Evolutionary conservation across 2,329 filamentous ascomycete species (phyloP).

Genomic region (Periglandula ipomoeae): DNA sequence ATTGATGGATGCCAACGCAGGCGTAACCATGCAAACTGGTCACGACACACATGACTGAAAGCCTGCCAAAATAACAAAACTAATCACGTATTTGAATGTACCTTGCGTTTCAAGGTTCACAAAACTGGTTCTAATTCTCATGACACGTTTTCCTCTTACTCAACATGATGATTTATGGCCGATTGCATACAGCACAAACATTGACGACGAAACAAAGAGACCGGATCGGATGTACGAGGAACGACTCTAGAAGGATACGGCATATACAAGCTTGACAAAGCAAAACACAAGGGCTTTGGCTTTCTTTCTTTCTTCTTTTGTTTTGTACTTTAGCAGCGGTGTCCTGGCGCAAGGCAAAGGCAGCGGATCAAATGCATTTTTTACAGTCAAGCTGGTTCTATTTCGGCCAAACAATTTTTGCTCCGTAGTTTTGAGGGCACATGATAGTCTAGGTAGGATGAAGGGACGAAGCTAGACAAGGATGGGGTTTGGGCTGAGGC

Average conservation of each 20-base stretch:
- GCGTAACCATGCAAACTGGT: conserved; percentile 33
- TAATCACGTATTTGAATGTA: not conserved
- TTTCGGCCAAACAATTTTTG: not conserved
- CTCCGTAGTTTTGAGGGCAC: not conserved
- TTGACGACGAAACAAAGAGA: not conserved
- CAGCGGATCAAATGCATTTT: not conserved
- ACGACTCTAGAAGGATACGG: not conserved
- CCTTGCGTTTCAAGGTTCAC: not conserved
- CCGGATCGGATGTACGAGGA: not conserved
- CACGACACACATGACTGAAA: conserved; percentile 28
- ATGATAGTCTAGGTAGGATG: not conserved
- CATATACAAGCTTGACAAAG: not conserved
- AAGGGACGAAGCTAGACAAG: not conserved
- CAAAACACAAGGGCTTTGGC: not conserved
- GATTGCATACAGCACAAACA: not conserved
- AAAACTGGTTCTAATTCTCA: not conserved
- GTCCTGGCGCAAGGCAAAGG: conserved; percentile 5
- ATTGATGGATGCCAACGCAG: conserved; percentile 40
- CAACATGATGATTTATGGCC: not conserved
- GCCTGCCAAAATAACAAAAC: conserved; percentile 9
- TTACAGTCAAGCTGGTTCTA: not conserved
- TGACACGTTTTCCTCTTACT: not conserved
- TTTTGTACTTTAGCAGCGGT: conserved; percentile 3
- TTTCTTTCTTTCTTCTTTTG: not conserved
- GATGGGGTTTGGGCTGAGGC: not conserved